Conservation (phyloP, 2,329 filamentous ascomycete genomes). For the Fusarium udum region DNA sequence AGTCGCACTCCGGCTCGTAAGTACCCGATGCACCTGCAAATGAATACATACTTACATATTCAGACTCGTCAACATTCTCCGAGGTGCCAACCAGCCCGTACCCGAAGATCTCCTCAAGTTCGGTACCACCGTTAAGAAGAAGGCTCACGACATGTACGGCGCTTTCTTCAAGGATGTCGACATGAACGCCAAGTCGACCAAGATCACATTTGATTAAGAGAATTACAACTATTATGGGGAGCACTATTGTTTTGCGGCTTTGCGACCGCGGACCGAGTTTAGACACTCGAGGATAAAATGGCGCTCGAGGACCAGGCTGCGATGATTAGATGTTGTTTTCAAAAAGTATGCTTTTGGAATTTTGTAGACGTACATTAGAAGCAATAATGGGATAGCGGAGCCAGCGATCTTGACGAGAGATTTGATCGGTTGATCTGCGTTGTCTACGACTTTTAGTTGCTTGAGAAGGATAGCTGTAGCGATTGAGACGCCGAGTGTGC, state of each 20-base stretch:
- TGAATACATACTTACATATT: conserved; percentile 14
- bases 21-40: conserved; percentile 49
- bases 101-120: conserved; percentile 94
- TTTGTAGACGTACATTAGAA: conserved; percentile 66
- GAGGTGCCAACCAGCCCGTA: conserved; percentile 89
- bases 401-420: conserved; percentile 59
- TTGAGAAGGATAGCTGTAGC: conserved; percentile 43
- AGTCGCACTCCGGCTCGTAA: conserved; percentile 87
- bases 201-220: conserved; percentile 84
- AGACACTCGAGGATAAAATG: conserved; percentile 63
- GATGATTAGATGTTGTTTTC: conserved; percentile 41
- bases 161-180: conserved; percentile 94
- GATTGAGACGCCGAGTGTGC: conserved; percentile 42
- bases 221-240: conserved; percentile 15
- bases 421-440: conserved; percentile 42
- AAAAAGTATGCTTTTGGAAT: conserved; percentile 20
- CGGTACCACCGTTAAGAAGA: conserved; percentile 98
- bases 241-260: conserved; percentile 45
- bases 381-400: conserved; percentile 61
- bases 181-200: conserved; percentile 83
- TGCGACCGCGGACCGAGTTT: conserved; percentile 52
- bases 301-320: conserved; percentile 64
- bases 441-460: conserved; percentile 39
- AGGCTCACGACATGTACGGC: conserved; percentile 93
- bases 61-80: conserved; percentile 92